Evolutionary conservation across 768 basidiomycete genomes (phyloP).

Genomic region (Hemileccinum rubropunctum): DNA sequence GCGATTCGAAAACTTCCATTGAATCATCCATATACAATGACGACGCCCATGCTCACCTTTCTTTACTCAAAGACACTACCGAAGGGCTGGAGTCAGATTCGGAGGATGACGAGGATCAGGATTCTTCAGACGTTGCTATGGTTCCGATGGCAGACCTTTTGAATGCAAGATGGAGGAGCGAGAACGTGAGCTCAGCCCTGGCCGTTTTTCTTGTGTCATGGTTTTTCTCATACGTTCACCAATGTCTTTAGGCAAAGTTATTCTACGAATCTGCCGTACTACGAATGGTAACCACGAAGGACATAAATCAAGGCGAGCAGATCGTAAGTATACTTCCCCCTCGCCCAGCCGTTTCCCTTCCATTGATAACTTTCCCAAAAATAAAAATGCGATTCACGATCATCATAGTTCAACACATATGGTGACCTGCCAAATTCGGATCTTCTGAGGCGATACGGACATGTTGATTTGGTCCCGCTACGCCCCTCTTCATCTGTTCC

Average conservation of each 20-base stretch:
- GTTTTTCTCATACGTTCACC: background rate
- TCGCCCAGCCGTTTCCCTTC: background rate
- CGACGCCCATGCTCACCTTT: constrained; percentile 4
- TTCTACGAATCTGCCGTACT: constrained; percentile 73
- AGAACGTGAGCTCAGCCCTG: constrained; percentile 78
- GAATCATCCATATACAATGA: constrained; percentile 35
- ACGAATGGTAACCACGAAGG: constrained; percentile 77
- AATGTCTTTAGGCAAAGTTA: constrained; percentile 63
- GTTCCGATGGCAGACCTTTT: constrained; percentile 96
- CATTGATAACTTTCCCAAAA: background rate
- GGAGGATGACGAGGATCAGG: constrained; percentile 46
- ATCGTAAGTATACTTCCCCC: constrained; percentile 56
- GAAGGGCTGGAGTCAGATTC: constrained; percentile 41
- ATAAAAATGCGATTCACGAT: background rate
- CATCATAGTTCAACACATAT: constrained; percentile 87
- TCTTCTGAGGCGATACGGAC: constrained; percentile 90
- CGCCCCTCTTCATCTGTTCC: constrained; percentile 30
- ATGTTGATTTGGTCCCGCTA: constrained; percentile 75
- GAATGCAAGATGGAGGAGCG: constrained; percentile 81
- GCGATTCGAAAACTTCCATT: constrained; percentile 9
- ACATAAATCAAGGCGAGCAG: constrained; percentile 76
- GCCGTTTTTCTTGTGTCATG: background rate
- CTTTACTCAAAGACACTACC: constrained; percentile 8
- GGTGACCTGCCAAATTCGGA: constrained; percentile 91
- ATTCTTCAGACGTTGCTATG: constrained; percentile 75